phyloP scores from a whole-genome alignment of 805 yeast species.

The Wickerhamiella slavikovae region DNA sequence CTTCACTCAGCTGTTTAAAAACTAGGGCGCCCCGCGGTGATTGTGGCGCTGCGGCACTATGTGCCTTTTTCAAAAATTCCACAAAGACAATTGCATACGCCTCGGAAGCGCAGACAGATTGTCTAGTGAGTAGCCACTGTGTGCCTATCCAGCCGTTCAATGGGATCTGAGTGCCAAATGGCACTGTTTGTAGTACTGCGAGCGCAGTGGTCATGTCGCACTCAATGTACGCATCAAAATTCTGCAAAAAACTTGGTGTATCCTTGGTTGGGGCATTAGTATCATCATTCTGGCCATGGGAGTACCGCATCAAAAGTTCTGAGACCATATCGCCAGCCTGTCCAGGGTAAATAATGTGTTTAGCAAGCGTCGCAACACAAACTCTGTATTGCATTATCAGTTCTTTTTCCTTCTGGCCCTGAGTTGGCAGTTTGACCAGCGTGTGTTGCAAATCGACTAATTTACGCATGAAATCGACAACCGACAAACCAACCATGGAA shows the following conservation, averaged over 20 bases:
- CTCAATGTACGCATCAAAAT: no score
- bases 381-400: slow-evolving; percentile 2
- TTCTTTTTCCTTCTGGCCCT: not conserved
- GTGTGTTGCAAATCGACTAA: slow-evolving; percentile 15
- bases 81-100: slow-evolving; percentile 11
- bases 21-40: slow-evolving; percentile 3
- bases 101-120: slow-evolving; percentile 8
- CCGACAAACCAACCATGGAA: slow-evolving; percentile 72
- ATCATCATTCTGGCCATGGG: slow-evolving; percentile 2
- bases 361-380: slow-evolving; percentile 49
- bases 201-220: slow-evolving; percentile 10
- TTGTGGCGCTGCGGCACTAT: not conserved
- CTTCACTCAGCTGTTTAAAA: slow-evolving; percentile 6
- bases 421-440: slow-evolving; percentile 5
- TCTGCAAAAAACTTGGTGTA: slow-evolving; percentile 11
- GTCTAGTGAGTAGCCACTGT: slow-evolving; percentile 12
- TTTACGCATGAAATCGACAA: slow-evolving; percentile 50
- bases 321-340: slow-evolving; percentile 68
- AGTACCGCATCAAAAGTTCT: slow-evolving; percentile 27
- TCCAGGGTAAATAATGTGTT: slow-evolving; percentile 67
- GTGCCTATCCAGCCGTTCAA: slow-evolving; percentile 15
- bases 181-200: slow-evolving; percentile 7
- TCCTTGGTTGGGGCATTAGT: not conserved
- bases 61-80: slow-evolving; percentile 8
- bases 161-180: slow-evolving; percentile 5